Base-by-base conservation (phyloP, 208 protist genomes). In the Wallacemonas sp. region DNA sequence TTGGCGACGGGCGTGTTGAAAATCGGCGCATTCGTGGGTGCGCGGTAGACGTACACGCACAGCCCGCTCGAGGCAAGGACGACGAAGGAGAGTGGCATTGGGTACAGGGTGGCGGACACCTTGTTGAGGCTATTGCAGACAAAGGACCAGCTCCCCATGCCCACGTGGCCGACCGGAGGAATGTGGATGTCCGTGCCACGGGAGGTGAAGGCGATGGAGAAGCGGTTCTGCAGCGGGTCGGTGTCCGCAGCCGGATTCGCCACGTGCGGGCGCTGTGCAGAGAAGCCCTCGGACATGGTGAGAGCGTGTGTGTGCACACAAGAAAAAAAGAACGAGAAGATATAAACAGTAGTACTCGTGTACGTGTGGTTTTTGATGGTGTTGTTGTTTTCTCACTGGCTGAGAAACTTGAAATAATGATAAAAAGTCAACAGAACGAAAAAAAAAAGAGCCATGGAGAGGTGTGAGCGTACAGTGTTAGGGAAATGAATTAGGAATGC, bases 171-270 rank as follows among this genome's bases (percentile, higher is more conserved):
- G 14, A 74, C 61, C 23, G 86, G 86, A 10, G 89, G 89, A 45
- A 94, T 69, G 76, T 92, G 86, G 25, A 94, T 42, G 48, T 91
- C 89, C 22, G 91, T 36, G 36, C 89, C 89, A 41, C 62, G 73
- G 41, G 57, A 32, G 16, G 61, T 81, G 49, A 87, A 71, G 36
- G 68, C 78, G 7, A 88, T 52, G 23, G 82, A 77, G 3, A 64
- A 22, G n/a, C 62, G 74, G 57, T 86, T 76, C 57, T 76, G 61
- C 28, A 65, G 69, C 18, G 86, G 74, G 65, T 86, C 74, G 2
- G 86, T 81, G 10, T 82, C 67, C 50, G 84, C 79, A 23, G 71
- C 59, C 26, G 69, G 71, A 10, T 66, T 69, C 28, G 67, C 79
- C 28, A 81, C 67, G 25, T 81, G 74, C 50, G 81, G 86, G 42